Evolutionary conservation across 2,329 filamentous ascomycete genomes (phyloP).

Genomic region (Neonectria faginata): DNA sequence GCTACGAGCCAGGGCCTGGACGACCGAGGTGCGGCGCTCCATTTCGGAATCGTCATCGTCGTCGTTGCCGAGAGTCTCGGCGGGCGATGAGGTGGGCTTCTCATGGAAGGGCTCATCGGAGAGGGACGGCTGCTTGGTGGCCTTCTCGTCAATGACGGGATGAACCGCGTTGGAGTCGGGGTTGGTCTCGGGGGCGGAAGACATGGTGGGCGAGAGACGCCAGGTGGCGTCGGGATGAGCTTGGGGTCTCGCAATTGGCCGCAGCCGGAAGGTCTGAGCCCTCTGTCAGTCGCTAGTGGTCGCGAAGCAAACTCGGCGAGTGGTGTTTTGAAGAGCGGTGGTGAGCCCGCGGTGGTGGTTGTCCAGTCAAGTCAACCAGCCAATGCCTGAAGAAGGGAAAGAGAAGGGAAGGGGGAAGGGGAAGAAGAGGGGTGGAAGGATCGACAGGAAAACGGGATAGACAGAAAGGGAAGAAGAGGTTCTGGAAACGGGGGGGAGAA

Average conservation of each 20-base stretch:
- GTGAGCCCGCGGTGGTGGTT: conserved; percentile 3
- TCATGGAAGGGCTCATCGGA: conserved; percentile 47
- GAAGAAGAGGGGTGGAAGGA: conserved; percentile 40
- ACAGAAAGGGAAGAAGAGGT: conserved; percentile 15
- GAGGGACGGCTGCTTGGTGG: conserved; percentile 52
- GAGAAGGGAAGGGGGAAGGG: conserved; percentile 23
- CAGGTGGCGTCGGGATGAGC: conserved; percentile 16
- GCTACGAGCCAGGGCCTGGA: conserved; percentile 67
- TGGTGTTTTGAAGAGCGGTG: conserved; percentile 1
- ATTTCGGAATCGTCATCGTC: conserved; percentile 55
- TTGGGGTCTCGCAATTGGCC: conserved; percentile 35
- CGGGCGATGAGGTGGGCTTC: conserved; percentile 45
- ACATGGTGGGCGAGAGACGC: conserved; percentile 37
- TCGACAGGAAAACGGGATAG: conserved; percentile 35
- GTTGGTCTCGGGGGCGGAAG: conserved; percentile 43
- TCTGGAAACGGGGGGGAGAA: conserved; percentile 17
- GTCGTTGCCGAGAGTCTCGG: conserved; percentile 48
- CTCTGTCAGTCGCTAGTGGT: conserved; percentile 3
- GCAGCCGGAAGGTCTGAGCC: conserved; percentile 13
- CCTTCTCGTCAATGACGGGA: conserved; percentile 31
- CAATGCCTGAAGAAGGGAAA: not conserved
- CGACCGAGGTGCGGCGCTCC: conserved; percentile 63
- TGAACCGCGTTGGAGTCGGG: conserved; percentile 54
- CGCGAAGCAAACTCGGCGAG: conserved; percentile 11
- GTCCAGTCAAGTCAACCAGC: conserved; percentile 5